These are phyloP conservation scores for Botrytis galanthina DNA, from an alignment of 2,329 filamentous ascomycete species.

Conservation along the genomic window DNA sequence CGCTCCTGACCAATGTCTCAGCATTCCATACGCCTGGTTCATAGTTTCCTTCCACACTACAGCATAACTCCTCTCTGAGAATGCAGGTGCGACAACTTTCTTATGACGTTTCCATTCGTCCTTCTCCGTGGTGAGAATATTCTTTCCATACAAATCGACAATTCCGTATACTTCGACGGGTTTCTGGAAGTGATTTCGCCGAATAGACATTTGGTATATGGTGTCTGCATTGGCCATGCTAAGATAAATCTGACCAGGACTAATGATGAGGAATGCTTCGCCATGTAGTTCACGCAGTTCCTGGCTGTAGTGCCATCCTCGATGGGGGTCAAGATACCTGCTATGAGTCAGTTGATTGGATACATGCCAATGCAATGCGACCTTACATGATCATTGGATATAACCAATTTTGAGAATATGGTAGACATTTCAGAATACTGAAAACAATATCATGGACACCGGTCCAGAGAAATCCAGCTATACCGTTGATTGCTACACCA, in stretches of 20 bases:
- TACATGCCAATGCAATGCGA: not conserved
- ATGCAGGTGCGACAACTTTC: conserved; percentile 67
- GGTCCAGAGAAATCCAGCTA: not conserved
- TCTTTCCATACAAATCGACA: conserved; percentile 66
- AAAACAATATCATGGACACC: not conserved
- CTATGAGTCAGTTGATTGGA: not conserved
- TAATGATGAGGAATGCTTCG: not conserved
- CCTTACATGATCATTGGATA: conserved; percentile 3
- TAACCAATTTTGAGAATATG: not conserved
- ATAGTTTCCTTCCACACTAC: conserved; percentile 63
- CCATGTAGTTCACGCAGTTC: not conserved
- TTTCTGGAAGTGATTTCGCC: conserved; percentile 71
- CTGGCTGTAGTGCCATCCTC: not conserved
- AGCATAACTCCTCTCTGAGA: conserved; percentile 73
- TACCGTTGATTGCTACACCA: not conserved
- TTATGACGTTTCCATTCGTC: conserved; percentile 68
- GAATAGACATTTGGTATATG: conserved; percentile 62
- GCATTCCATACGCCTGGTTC: conserved; percentile 60
- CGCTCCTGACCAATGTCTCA: conserved; percentile 49
- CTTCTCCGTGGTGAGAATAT: conserved; percentile 69
- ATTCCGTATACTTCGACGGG: conserved; percentile 57
- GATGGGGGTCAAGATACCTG: not conserved
- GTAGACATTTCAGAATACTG: not conserved
- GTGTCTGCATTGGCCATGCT: not conserved
- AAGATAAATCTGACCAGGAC: not conserved